These are phyloP conservation scores for Gonium pectorale DNA, from an alignment of 139 green algal species.

Conservation along the genomic window DNA sequence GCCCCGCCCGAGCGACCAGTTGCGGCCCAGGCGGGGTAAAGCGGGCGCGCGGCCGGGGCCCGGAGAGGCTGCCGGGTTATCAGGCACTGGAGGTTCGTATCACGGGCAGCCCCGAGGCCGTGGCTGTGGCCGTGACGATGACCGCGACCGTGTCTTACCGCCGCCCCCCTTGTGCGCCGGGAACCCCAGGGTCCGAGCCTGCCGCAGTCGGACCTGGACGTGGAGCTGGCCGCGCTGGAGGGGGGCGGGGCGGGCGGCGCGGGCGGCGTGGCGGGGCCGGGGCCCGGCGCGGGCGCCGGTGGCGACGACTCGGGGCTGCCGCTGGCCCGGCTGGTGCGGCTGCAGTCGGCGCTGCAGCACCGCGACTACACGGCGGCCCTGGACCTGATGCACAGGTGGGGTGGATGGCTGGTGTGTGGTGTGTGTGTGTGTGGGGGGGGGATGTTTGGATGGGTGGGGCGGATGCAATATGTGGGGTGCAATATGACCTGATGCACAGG, in stretches of 20 bases:
- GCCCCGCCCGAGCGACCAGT: too few relatives aligned
- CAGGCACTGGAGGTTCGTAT: too few relatives aligned
- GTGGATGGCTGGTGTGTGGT: not conserved
- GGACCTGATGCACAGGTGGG: slow-evolving; percentile 49
- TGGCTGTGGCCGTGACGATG: too few relatives aligned
- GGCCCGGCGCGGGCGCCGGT: not conserved
- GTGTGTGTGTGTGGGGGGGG: too few relatives aligned
- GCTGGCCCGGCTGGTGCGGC: slow-evolving; percentile 33
- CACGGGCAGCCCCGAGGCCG: too few relatives aligned
- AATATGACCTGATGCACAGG: not conserved
- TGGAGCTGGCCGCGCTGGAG: slow-evolving; percentile 2
- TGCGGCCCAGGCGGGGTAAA: too few relatives aligned
- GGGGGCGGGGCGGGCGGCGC: not conserved
- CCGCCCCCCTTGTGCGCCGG: too few relatives aligned
- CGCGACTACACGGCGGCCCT: slow-evolving; percentile 54
- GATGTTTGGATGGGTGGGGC: too few relatives aligned
- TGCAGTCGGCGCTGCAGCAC: slow-evolving; percentile 46
- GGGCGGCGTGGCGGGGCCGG: not conserved
- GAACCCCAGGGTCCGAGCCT: not conserved
- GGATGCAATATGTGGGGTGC: too few relatives aligned
- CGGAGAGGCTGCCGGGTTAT: too few relatives aligned
- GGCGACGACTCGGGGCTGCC: slow-evolving; percentile 25
- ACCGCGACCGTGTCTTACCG: too few relatives aligned
- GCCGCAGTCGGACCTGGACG: slow-evolving; percentile 26
- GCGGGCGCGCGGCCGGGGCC: too few relatives aligned